Base-by-base conservation (phyloP, 768 basidiomycete species). In the Leccinellum rugosiceps region DNA sequence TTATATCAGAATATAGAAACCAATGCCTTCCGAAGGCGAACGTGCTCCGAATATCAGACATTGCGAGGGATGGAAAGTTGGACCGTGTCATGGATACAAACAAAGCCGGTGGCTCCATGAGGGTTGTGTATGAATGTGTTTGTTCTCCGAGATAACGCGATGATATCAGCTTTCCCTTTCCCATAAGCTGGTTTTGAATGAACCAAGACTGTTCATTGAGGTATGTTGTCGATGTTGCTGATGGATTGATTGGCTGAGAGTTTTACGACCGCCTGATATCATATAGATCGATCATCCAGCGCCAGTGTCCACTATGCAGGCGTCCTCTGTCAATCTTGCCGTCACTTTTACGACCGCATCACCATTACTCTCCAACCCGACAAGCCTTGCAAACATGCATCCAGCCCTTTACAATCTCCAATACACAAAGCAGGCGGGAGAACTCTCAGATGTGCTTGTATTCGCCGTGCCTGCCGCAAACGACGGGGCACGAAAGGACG, bases 291-390 rank as follows among this genome's bases (percentile, higher is more conserved):
- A 34, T 21, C 32, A 6, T 38, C 21, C 26, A 17, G 17, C 6
- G 13, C 1, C 48, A 49, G 25, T n/a, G n/a, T 32, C 31, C 56
- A 28, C 10, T n/a, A 61, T 64, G 56, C 57, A 53, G 25, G 6
- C 51, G 10, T 53, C 61, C 1, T 34, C 65, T 10, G 17, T 63
- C 10, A 57, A 59, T 48, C 71, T 78, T 47, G 65, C 63, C 14
- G 58, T 75, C 59, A 72, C 76, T 21, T 67, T 72, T 54, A 56
- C 62, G 30, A 34, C 52, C 17, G 56, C 59, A 13, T 74, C 62
- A 1, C 63, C 64, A 3, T 68, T 69, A 50, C 60, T 68, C 3
- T 52, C 61, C 44, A 50, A 63, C 48, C 68, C 68, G 14, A 49
- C 67, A 23, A 62, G 56, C 49, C 56, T 70, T 41, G 48, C 63